A percentile compares a stretch with the other conserved stretches of the same genome.
Conservation (phyloP, 2,329 filamentous ascomycete genomes). For the Helminthosporium solani region DNA sequence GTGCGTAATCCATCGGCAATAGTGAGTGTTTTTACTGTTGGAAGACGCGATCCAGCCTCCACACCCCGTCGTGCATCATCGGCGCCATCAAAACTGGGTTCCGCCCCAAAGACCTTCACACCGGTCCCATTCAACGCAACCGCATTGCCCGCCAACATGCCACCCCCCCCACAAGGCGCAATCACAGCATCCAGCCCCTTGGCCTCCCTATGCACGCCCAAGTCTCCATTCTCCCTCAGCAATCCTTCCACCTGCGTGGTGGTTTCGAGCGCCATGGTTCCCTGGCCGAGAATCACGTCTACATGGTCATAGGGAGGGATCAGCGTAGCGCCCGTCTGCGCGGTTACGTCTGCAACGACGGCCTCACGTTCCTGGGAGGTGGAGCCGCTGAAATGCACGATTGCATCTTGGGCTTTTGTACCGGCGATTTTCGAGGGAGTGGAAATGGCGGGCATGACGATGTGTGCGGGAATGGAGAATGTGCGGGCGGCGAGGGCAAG, state of each 20-base stretch:
- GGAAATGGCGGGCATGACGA: slow-evolving; percentile 89
- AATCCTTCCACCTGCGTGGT: slow-evolving; percentile 67
- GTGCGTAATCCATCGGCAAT: slow-evolving; percentile 88
- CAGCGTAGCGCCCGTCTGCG: slow-evolving; percentile 71
- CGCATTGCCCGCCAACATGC: slow-evolving; percentile 81
- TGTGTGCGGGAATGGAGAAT: slow-evolving; percentile 73
- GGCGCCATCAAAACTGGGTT: slow-evolving; percentile 78
- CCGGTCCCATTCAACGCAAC: slow-evolving; percentile 71
- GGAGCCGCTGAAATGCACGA: slow-evolving; percentile 77
- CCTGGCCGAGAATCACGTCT: slow-evolving; percentile 88
- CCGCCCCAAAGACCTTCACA: slow-evolving; percentile 79
- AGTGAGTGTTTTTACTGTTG: slow-evolving; percentile 71
- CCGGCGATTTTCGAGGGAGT: slow-evolving; percentile 84
- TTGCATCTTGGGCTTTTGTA: slow-evolving; percentile 74
- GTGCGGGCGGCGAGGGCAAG: slow-evolving; percentile 79
- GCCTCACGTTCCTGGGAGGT: slow-evolving; percentile 81
- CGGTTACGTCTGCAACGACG: slow-evolving; percentile 67
- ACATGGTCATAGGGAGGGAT: slow-evolving; percentile 92
- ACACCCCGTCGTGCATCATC: slow-evolving; percentile 79
- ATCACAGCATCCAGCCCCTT: slow-evolving; percentile 58
- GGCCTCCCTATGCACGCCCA: slow-evolving; percentile 18
- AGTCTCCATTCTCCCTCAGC: slow-evolving; percentile 34
- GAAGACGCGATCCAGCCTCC: slow-evolving; percentile 62
- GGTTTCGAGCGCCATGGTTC: slow-evolving; percentile 83
- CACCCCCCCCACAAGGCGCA: slow-evolving; percentile 82